Evolutionary conservation across 495 filamentous ascomycete genomes (phyloP).

Genomic region (Podospora conica): DNA sequence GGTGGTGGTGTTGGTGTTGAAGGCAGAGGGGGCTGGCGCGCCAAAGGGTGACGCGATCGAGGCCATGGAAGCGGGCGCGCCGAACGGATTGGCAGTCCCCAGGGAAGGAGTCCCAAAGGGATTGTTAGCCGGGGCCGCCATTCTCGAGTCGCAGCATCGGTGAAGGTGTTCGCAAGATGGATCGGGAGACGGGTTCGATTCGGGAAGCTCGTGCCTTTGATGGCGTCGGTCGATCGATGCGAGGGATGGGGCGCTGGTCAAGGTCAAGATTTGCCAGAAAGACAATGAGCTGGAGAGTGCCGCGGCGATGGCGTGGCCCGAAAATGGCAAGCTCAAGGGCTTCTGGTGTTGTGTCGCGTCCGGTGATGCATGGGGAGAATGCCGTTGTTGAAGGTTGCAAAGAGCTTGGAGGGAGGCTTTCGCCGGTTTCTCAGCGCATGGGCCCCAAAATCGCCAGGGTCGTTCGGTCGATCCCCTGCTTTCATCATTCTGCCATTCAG

Average conservation of each 20-base stretch:
- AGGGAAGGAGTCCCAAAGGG: slow-evolving; percentile 5
- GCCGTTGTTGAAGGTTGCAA: not conserved
- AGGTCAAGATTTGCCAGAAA: not conserved
- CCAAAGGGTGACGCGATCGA: not conserved
- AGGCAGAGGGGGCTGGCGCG: not conserved
- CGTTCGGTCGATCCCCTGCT: not conserved
- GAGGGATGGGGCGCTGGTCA: not conserved
- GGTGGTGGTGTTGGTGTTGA: not conserved
- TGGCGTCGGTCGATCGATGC: not conserved
- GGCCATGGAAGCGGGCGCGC: slow-evolving; percentile 5
- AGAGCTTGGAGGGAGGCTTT: not conserved
- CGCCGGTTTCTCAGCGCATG: not conserved
- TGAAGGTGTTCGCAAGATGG: not conserved
- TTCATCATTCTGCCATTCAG: not conserved
- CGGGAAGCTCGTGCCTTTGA: not conserved
- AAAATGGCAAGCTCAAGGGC: not conserved
- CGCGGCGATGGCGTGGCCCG: not conserved
- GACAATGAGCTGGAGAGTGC: not conserved
- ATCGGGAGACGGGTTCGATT: not conserved
- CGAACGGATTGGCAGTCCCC: slow-evolving; percentile 10
- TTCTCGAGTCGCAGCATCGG: not conserved
- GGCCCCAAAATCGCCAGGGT: not conserved
- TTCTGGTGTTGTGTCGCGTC: not conserved
- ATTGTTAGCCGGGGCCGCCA: slow-evolving; percentile 3
- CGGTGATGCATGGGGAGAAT: not conserved